A percentile compares a stretch with the other conserved stretches of the same genome.
Conservation (phyloP, 1,139 yeast genomes). For the Taiozyma sp. region DNA sequence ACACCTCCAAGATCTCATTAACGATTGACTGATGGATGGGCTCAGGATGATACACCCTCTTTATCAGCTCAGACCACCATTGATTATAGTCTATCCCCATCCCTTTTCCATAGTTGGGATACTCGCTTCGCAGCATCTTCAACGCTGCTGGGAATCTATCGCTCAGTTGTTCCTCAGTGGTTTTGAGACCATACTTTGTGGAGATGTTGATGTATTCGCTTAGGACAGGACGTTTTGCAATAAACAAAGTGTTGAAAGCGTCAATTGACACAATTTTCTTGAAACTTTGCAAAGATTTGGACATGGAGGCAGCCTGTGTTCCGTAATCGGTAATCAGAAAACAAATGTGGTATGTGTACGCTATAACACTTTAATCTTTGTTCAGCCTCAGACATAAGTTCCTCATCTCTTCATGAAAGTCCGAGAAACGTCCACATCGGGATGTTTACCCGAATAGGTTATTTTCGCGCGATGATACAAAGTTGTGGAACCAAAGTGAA, state of each 20-base stretch:
- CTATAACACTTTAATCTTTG: no score
- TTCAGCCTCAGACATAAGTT: no score
- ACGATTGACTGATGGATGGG: slow-evolving; percentile 26
- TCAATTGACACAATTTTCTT: slow-evolving; percentile 45
- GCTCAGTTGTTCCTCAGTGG: slow-evolving; percentile 29
- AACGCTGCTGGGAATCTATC: slow-evolving; percentile 28
- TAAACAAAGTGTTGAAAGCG: slow-evolving; percentile 61
- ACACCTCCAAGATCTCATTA: slow-evolving; percentile 39
- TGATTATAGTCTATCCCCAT: slow-evolving; percentile 31
- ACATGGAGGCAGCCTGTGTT: neutral
- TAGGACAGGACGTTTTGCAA: slow-evolving; percentile 50
- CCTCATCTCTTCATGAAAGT: no score
- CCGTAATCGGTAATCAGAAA: no score
- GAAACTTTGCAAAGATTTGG: neutral
- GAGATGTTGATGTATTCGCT: slow-evolving; percentile 49
- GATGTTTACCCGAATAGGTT: neutral
- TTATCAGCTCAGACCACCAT: slow-evolving; percentile 61
- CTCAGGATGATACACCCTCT: slow-evolving; percentile 34
- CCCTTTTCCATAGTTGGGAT: slow-evolving; percentile 60
- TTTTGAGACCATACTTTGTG: slow-evolving; percentile 36
- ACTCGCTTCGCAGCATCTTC: slow-evolving; percentile 27
- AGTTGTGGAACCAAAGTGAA: neutral
- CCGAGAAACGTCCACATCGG: neutral
- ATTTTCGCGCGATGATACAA: neutral
- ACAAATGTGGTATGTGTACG: no score